Conservation (phyloP, 768 basidiomycete genomes). For the Rhodocollybia butyracea region DNA sequence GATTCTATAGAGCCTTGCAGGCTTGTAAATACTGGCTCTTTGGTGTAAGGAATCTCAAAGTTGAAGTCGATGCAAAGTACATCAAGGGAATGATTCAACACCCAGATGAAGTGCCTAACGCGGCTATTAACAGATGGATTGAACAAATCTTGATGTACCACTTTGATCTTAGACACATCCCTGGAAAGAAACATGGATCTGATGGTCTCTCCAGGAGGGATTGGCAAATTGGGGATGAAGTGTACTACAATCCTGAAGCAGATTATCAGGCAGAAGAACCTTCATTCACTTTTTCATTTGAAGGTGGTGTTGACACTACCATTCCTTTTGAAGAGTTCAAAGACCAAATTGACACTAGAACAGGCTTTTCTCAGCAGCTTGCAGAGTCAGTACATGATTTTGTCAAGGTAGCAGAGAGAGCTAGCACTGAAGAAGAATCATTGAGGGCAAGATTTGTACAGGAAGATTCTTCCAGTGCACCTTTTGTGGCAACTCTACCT, state of each 20-base stretch:
- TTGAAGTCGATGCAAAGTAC: conserved; percentile 36
- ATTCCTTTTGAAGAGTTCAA: conserved; percentile 8
- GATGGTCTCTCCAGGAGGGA: conserved; percentile 31
- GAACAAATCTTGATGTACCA: conserved; percentile 31
- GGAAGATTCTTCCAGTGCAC: background rate
- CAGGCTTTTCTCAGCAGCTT: conserved; percentile 1
- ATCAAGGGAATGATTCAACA: conserved; percentile 41
- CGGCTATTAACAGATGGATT: conserved; percentile 41
- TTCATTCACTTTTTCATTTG: background rate
- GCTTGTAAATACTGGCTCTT: no score
- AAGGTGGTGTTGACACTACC: background rate
- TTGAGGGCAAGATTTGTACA: background rate
- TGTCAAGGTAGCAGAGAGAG: background rate
- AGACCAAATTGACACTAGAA: conserved; percentile 6
- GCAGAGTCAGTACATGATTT: background rate
- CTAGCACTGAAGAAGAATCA: background rate
- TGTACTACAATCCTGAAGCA: background rate
- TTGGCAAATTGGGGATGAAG: conserved; percentile 3
- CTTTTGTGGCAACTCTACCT: background rate
- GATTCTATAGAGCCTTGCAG: no score
- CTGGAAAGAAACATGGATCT: conserved; percentile 27
- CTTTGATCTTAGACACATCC: conserved; percentile 36
- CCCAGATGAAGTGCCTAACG: conserved; percentile 33
- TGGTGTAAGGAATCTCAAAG: no score
- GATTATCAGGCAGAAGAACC: background rate